Evolutionary conservation across 129 eudicot species (phyloP).

Genomic region (Deinandra increscens): DNA sequence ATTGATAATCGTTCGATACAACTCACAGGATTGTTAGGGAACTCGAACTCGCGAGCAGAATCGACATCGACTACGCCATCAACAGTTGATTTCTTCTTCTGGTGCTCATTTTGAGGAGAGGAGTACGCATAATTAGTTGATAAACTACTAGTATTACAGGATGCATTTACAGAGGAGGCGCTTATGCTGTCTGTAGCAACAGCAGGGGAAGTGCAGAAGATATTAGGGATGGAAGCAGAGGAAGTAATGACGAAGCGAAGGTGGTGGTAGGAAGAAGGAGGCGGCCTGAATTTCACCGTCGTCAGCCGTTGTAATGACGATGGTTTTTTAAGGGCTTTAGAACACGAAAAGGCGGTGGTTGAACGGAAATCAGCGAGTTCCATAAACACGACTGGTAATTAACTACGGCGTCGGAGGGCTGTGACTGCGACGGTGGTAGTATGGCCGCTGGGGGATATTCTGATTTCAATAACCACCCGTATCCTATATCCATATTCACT

Average conservation of each 20-base stretch:
- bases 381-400: slow-evolving; percentile 23
- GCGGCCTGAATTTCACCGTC: slow-evolving; percentile 34
- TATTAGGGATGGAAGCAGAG: slow-evolving; percentile 20
- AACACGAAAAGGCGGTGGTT: slow-evolving; percentile 13
- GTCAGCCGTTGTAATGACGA: slow-evolving; percentile 22
- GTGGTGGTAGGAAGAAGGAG: slow-evolving; percentile 62
- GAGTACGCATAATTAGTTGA: slow-evolving; percentile 26
- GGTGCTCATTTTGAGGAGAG: slow-evolving; percentile 26
- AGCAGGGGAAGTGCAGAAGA: too few species aligned
- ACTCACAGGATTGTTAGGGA: slow-evolving; percentile 36
- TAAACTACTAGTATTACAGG: slow-evolving; percentile 9
- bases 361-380: slow-evolving; percentile 24
- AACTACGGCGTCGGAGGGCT: background rate
- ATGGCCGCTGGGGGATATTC: background rate
- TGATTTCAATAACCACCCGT: background rate
- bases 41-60: slow-evolving; percentile 29
- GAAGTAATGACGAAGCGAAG: slow-evolving; percentile 30
- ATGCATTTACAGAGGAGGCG: slow-evolving; percentile 4
- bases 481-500: background rate
- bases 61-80: slow-evolving; percentile 29
- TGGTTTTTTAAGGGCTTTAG: slow-evolving; percentile 40
- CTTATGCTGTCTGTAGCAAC: background rate
- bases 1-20: too few species aligned
- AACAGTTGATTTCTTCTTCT: background rate
- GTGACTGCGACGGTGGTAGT: too few species aligned